Conservation (phyloP, 805 yeast genomes). For the Komagataella pseudopastoris region DNA sequence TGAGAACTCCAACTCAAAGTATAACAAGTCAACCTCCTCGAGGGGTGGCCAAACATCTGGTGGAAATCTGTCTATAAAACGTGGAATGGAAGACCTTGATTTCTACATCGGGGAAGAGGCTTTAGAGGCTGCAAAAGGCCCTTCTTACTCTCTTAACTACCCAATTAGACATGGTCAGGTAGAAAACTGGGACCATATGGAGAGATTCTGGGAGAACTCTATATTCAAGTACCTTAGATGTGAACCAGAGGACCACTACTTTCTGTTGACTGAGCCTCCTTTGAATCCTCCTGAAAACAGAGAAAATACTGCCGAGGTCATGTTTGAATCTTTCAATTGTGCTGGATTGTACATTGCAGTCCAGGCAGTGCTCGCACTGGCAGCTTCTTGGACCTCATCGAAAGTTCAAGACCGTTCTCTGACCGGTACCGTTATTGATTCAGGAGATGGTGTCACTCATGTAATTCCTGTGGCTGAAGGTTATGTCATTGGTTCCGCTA, state of each 20-base stretch:
- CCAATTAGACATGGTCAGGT: constrained; percentile 97
- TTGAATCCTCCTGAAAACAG: constrained; percentile 99
- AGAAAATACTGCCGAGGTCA: constrained; percentile 96
- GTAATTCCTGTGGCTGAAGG: constrained; percentile 99
- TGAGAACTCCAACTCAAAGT: constrained; percentile 20
- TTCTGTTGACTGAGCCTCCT: constrained; percentile 94
- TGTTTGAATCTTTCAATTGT: constrained; percentile 97
- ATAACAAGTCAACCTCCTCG: constrained; percentile 28
- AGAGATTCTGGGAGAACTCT: constrained; percentile 95
- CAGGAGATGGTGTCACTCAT: constrained; percentile 99
- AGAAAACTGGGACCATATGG: constrained; percentile 99
- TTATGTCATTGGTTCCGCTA: constrained; percentile 94
- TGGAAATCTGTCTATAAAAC: constrained; percentile 43
- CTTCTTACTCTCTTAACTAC: constrained; percentile 74
- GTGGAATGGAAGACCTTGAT: constrained; percentile 90
- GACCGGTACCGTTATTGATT: constrained; percentile 96
- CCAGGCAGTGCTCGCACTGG: constrained; percentile 95
- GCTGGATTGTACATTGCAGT: constrained; percentile 98
- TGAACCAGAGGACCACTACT: constrained; percentile 98
- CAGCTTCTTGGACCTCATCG: constrained; percentile 97
- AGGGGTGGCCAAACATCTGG: constrained; percentile 13
- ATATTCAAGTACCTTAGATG: constrained; percentile 93
- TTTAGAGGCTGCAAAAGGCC: constrained; percentile 77
- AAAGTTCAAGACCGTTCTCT: constrained; percentile 90
- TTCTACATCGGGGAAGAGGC: constrained; percentile 97